Conservation (phyloP, 371 early-diverging fungal species). For the Apophysomyces sp. region DNA sequence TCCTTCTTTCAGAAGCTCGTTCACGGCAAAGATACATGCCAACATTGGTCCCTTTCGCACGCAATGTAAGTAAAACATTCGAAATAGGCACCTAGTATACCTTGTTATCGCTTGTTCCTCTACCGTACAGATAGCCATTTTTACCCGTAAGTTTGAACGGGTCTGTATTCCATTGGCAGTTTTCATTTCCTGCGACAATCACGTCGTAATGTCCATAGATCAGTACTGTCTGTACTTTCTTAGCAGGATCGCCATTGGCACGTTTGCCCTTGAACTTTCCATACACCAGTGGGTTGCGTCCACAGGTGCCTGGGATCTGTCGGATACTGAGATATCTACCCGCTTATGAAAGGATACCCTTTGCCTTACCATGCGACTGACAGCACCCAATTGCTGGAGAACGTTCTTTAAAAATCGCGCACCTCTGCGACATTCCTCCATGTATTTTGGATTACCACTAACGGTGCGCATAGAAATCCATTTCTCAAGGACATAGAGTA, state of each 20-base stretch:
- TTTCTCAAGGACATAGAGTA: slow-evolving; percentile 67
- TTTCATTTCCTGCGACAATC: slow-evolving; percentile 62
- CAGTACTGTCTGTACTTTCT: slow-evolving; percentile 55
- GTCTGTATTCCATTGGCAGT: slow-evolving; percentile 52
- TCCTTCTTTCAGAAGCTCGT: slow-evolving; percentile 65
- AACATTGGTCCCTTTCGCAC: slow-evolving; percentile 66
- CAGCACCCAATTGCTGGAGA: slow-evolving; percentile 74
- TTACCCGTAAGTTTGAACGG: slow-evolving; percentile 51
- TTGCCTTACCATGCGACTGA: slow-evolving; percentile 54
- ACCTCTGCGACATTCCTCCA: slow-evolving; percentile 75
- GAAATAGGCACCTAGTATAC: slow-evolving; percentile 7
- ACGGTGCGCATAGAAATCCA: slow-evolving; percentile 75
- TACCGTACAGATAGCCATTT: slow-evolving; percentile 78
- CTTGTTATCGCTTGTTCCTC: slow-evolving; percentile 85
- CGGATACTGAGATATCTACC: background rate
- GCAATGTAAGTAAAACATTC: background rate
- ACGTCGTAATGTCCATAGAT: slow-evolving; percentile 90
- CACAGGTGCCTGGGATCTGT: slow-evolving; percentile 61
- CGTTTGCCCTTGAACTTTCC: slow-evolving; percentile 60
- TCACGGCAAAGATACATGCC: slow-evolving; percentile 75
- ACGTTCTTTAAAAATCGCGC: slow-evolving; percentile 74
- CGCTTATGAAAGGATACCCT: too few species aligned
- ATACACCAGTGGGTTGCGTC: slow-evolving; percentile 76
- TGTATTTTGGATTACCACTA: slow-evolving; percentile 60
- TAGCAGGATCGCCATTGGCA: background rate